These are phyloP conservation scores for Trametes meyenii DNA, from an alignment of 768 basidiomycete species.

Conservation along the genomic window DNA sequence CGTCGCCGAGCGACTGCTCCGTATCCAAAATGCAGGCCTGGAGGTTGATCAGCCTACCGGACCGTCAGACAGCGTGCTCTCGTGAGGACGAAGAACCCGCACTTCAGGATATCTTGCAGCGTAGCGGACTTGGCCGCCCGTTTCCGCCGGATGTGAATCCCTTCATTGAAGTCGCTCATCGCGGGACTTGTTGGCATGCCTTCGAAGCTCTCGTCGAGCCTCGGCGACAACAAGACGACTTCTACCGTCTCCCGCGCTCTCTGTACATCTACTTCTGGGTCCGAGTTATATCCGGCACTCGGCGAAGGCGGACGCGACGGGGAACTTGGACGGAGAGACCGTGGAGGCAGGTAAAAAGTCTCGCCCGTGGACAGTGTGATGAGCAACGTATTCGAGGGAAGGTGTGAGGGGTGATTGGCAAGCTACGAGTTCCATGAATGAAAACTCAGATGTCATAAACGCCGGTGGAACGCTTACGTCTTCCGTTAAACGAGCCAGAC, in stretches of 20 bases:
- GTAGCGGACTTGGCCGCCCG: constrained; percentile 43
- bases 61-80: constrained; percentile 7
- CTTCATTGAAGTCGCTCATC: constrained; percentile 13
- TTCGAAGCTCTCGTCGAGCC: constrained; percentile 10
- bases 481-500: constrained; percentile 59
- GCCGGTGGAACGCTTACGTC: constrained; percentile 50
- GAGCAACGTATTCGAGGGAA: constrained; percentile 77
- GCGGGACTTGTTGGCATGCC: constrained; percentile 7
- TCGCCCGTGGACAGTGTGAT: constrained; percentile 62
- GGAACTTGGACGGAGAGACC: constrained; percentile 31
- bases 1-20: constrained; percentile 35
- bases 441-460: not conserved
- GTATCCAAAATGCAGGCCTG: constrained; percentile 46
- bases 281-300: constrained; percentile 65
- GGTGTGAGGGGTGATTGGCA: constrained; percentile 42
- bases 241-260: constrained; percentile 42
- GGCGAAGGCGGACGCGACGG: constrained; percentile 56
- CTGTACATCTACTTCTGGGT: constrained; percentile 62
- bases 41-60: constrained; percentile 43
- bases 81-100: constrained; percentile 30
- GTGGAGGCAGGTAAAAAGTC: constrained; percentile 58
- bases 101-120: constrained; percentile 78
- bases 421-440: constrained; percentile 34
- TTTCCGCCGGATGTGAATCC: constrained; percentile 1
- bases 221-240: constrained; percentile 9